Conservation (phyloP, 805 yeast species). For the Suhomyces kilbournensis region DNA sequence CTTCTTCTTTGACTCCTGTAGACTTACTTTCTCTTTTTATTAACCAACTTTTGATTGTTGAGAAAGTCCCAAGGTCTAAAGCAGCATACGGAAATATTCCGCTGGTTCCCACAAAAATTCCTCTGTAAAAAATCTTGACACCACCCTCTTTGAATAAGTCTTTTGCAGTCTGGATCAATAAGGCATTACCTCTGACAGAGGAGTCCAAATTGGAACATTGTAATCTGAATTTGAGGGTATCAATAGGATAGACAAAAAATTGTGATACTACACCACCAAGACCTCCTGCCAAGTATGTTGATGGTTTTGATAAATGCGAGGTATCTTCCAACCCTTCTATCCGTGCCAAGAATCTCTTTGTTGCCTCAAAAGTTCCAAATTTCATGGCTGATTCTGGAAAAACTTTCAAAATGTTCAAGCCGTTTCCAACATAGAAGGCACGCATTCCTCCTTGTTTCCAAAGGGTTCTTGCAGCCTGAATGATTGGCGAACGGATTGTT, state of each 20-base stretch:
- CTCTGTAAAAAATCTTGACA: slow-evolving; percentile 73
- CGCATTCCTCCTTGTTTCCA: slow-evolving; percentile 86
- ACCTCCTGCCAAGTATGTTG: slow-evolving; percentile 94
- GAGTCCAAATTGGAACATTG: slow-evolving; percentile 86
- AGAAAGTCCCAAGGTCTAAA: slow-evolving; percentile 88
- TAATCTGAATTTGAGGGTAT: slow-evolving; percentile 86
- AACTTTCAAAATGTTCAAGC: slow-evolving; percentile 86
- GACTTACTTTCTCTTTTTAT: slow-evolving; percentile 58
- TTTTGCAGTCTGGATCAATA: slow-evolving; percentile 65
- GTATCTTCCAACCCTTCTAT: slow-evolving; percentile 76
- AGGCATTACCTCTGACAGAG: slow-evolving; percentile 54
- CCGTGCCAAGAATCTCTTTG: slow-evolving; percentile 68
- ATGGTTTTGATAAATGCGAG: slow-evolving; percentile 62
- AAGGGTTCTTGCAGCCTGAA: slow-evolving; percentile 75
- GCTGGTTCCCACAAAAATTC: slow-evolving; percentile 83
- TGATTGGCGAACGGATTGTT: slow-evolving; percentile 65
- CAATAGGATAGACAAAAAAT: slow-evolving; percentile 90
- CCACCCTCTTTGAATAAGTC: slow-evolving; percentile 84
- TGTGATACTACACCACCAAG: slow-evolving; percentile 94
- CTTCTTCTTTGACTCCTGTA: slow-evolving; percentile 52
- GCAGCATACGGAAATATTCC: slow-evolving; percentile 99
- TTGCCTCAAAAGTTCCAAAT: slow-evolving; percentile 90
- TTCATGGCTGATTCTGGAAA: slow-evolving; percentile 98
- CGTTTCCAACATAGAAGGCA: slow-evolving; percentile 93
- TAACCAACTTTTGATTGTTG: slow-evolving; percentile 78